Evolutionary conservation across 176 grass and related monocot genomes (phyloP).

Genomic region (Oryza glaberrima): DNA sequence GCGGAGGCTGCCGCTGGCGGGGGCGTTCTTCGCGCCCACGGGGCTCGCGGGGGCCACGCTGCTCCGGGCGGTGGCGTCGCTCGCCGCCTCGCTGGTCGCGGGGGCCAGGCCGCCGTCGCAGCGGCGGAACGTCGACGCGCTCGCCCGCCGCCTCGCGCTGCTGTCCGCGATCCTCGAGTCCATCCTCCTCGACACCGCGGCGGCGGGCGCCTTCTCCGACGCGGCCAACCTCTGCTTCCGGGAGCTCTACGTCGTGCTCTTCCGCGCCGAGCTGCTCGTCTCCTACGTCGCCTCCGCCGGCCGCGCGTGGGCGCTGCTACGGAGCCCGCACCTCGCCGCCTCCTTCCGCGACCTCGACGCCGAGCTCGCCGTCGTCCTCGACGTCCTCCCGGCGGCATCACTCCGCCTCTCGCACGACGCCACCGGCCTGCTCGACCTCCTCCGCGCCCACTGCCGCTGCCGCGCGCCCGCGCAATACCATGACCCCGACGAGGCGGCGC

Average conservation of each 20-base stretch:
- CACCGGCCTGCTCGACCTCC: slow-evolving; percentile 56
- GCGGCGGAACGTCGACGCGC: slow-evolving; percentile 58
- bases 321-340: slow-evolving; percentile 54
- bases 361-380: slow-evolving; percentile 79
- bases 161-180: slow-evolving; percentile 58
- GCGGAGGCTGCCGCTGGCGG: slow-evolving; percentile 58
- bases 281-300: slow-evolving; percentile 76
- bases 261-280: slow-evolving; percentile 79
- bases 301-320: slow-evolving; percentile 68
- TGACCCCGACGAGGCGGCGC: slow-evolving; percentile 58
- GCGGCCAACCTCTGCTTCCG: slow-evolving; percentile 80
- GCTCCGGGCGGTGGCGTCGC: slow-evolving; percentile 63
- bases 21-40: slow-evolving; percentile 70
- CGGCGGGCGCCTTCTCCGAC: slow-evolving; percentile 35
- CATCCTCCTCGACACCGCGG: slow-evolving; percentile 42
- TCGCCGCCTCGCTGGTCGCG: slow-evolving; percentile 36
- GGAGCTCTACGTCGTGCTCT: slow-evolving; percentile 94
- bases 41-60: slow-evolving; percentile 49
- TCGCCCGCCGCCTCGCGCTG: slow-evolving; percentile 40
- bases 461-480: slow-evolving; percentile 46
- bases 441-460: slow-evolving; percentile 51
- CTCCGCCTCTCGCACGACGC: slow-evolving; percentile 68
- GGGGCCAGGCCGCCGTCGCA: slow-evolving; percentile 43
- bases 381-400: slow-evolving; percentile 66
- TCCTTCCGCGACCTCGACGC: slow-evolving; percentile 84